A percentile compares a stretch with the other conserved stretches of the same genome.
Conservation (phyloP, 78 protist species). For the Cavenderia fasciculata region DNA sequence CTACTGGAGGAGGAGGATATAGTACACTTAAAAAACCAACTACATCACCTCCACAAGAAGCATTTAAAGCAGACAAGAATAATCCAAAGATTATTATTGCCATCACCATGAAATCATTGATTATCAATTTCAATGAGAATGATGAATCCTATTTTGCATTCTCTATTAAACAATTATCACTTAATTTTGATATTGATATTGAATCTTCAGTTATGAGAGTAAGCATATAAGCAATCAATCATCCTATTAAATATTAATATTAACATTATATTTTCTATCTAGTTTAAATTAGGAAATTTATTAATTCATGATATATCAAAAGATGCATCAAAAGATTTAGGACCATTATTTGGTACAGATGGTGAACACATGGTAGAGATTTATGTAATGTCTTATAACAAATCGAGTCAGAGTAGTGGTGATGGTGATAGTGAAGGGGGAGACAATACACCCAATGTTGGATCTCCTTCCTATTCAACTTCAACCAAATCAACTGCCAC, state of each 20-base stretch:
- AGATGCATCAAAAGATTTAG: constrained; percentile 51
- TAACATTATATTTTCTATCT: neutral
- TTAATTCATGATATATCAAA: constrained; percentile 17
- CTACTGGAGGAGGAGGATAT: neutral
- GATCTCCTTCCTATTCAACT: too few relatives aligned
- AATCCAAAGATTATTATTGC: constrained; percentile 53
- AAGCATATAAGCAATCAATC: neutral
- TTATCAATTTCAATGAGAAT: constrained; percentile 44
- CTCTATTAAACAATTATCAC: neutral
- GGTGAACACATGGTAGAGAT: constrained; percentile 69
- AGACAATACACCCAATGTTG: neutral
- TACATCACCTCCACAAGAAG: neutral
- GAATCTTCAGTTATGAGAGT: constrained; percentile 43
- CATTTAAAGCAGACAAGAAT: constrained; percentile 33
- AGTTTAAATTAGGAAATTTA: constrained; percentile 66
- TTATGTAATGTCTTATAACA: constrained; percentile 21
- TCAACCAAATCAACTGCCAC: neutral
- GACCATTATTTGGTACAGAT: constrained; percentile 71
- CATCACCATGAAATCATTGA: constrained; percentile 50
- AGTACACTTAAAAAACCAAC: neutral
- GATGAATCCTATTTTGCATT: constrained; percentile 56
- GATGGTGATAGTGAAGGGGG: neutral
- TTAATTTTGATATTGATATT: constrained; percentile 51
- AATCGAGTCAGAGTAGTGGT: neutral
- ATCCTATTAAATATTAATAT: neutral